Evolutionary conservation across 2,329 filamentous ascomycete species (phyloP).

Genomic region (Purpureocillium takamizusanense): DNA sequence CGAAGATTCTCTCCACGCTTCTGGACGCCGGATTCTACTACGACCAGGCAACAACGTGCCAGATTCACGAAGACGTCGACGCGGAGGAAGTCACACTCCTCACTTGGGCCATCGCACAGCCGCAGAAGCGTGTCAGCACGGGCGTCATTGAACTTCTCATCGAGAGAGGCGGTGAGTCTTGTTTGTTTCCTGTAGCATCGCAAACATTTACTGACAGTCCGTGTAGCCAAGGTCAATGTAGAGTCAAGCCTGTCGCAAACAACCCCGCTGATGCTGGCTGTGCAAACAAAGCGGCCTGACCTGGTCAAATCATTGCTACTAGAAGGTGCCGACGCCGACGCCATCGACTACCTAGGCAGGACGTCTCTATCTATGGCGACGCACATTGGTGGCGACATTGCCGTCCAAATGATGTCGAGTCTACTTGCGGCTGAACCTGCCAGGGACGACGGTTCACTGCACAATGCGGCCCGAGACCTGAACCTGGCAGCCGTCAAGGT

Average conservation of each 20-base stretch:
- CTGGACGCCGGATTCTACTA: conserved; percentile 51
- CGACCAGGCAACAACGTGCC: conserved; percentile 38
- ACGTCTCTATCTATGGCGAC: conserved; percentile 54
- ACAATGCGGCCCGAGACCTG: conserved; percentile 53
- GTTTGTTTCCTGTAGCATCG: conserved; percentile 1
- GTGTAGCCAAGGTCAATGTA: conserved; percentile 46
- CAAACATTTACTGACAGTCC: conserved; percentile 7
- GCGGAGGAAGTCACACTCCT: conserved; percentile 50
- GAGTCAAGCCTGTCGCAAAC: conserved; percentile 41
- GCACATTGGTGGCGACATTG: conserved; percentile 40
- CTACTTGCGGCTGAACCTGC: conserved; percentile 47
- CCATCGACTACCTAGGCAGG: conserved; percentile 45
- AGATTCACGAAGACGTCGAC: conserved; percentile 34
- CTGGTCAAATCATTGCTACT: conserved; percentile 47
- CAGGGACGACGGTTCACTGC: conserved; percentile 56
- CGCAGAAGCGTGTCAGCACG: conserved; percentile 53
- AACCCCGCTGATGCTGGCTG: conserved; percentile 52
- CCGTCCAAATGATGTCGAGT: conserved; percentile 43
- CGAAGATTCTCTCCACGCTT: conserved; percentile 40
- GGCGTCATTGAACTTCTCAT: conserved; percentile 48
- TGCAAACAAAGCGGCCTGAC: conserved; percentile 45
- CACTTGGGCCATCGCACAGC: conserved; percentile 52
- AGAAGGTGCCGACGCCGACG: conserved; percentile 50
- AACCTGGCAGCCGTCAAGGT: conserved; percentile 47
- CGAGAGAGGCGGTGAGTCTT: conserved; percentile 26